Evolutionary conservation across 1,284 basidiomycete genomes (phyloP), one percentile per base, ranked within the genome.

Genomic region (Prillingera fragicola): DNA sequence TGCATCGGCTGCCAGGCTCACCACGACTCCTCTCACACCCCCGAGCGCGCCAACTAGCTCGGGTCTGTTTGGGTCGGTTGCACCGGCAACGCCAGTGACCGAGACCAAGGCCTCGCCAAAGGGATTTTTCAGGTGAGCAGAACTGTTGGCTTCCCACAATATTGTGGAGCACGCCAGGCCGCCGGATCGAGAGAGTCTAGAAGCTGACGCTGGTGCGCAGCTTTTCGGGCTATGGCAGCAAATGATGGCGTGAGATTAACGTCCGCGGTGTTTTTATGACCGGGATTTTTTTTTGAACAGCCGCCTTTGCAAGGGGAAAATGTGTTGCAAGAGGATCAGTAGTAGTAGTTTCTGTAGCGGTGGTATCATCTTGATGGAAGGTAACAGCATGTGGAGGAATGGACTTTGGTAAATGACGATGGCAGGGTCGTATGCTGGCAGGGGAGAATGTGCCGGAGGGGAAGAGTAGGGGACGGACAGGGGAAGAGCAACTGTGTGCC

Each of bases 41-140:
- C 39, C 5, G 34, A 31, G 3, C 23, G 41, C 2, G 21, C 38
- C 12, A 21, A 29, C 22, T n/a, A 15, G 21, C 10, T 6, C 35
- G 13, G 39, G 47, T 8, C 27, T 54, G 31, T 52, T 50, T 44
- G 54, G 42, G 31, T 27, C 38, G 33, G 43, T 49, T 18, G 45
- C 46, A 4, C 22, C 41, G 14, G 38, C 41, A 18, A 15, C 36
- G 26, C 38, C 25, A 4, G 23, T 33, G 33, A 29, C 22, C 13
- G 38, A 34, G 13, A 48, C 38, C 5, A 40, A 40, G 10, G 26
- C 41, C n/a, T 41, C 29, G 28, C 43, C 52, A 4, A 23, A 34
- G 23, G 60, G 58, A 13, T 63, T 60, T 34, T 57, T 63, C 33
- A 57, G 57, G 59, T 62, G 43, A 54, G 59, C 48, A 25, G 12